Base-by-base conservation (phyloP, 2,329 filamentous ascomycete species). In the Colletotrichum tofieldiae region DNA sequence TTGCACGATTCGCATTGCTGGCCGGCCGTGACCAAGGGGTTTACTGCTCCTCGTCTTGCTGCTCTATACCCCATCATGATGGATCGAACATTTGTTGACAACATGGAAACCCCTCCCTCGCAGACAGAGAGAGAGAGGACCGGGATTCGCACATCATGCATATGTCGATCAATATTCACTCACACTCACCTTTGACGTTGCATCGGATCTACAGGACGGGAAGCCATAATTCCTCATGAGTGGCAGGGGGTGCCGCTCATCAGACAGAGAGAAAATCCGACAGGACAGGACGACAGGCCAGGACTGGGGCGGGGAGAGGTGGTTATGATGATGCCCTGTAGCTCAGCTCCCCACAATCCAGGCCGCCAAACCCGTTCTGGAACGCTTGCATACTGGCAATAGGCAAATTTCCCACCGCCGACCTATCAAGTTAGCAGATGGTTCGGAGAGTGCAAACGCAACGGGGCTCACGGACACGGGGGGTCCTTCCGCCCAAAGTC, bases 301-400 rank as follows among this genome's bases (percentile, higher is more conserved):
- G 9, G 9, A 41, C 18, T 16, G 6, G 43, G 18, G 20, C 23
- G 23, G 23, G 23, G 23, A 26, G 23, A 26, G 26, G 23, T 3
- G 32, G 16, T 45, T 11, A 45, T n/a, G 41, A 23, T 35, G 29
- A 32, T 23, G 14, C 32, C 56, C 56, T 45, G 29, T 55, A 35
- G 23, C 61, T 64, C 61, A 64, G 61, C 61, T 64, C 49, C 43
- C 61, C 61, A 64, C 49, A 52, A 5, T 2, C 37, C 14, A 41
- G 20, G 26, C 49, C 56, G 37, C 61, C 61, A 64, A 64, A 54
- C 61, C 61, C 16, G 26, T 52, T 45, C 37, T n/a, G 61, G 61
- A 64, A 43, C 26, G 61, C 23, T 11, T 35, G 61, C 61, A 54
- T 64, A 54, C 47, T 23, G 49, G 37, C 37, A n/a, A 43, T 32